Evolutionary conservation across 1,284 basidiomycete species (phyloP).

Genomic region (Tilletia caries): DNA sequence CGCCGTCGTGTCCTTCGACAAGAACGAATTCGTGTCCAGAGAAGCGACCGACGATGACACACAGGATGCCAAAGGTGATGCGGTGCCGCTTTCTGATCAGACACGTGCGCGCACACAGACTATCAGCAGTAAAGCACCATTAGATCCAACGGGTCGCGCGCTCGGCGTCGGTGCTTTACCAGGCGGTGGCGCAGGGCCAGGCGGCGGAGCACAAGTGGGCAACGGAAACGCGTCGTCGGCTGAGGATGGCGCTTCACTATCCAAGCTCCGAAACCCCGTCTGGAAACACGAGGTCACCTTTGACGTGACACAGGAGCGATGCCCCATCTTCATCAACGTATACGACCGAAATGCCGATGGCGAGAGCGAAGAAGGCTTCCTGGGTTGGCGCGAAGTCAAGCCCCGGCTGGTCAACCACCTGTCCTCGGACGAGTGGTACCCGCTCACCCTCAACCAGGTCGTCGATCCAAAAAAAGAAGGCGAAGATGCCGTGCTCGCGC

Average conservation of each 20-base stretch:
- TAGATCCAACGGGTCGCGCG: neutral
- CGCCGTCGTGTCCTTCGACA: constrained; percentile 96
- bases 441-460: constrained; percentile 59
- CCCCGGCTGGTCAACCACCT: constrained; percentile 84
- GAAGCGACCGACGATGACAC: constrained; percentile 81
- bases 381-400: constrained; percentile 86
- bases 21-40: constrained; percentile 94
- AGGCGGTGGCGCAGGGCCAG: neutral
- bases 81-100: constrained; percentile 63
- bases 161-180: neutral
- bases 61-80: constrained; percentile 77
- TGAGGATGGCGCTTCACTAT: neutral
- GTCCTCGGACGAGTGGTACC: constrained; percentile 96
- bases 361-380: constrained; percentile 68
- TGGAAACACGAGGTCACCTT: constrained; percentile 96
- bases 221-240: neutral
- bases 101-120: constrained; percentile 59
- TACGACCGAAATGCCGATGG: constrained; percentile 80
- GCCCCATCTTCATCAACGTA: constrained; percentile 81
- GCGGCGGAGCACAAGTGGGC: neutral
- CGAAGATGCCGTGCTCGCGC: constrained; percentile 22
- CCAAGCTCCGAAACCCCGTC: constrained; percentile 75
- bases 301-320: constrained; percentile 88
- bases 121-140: constrained; percentile 13
- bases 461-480: constrained; percentile 14